Evolutionary conservation across 805 yeast genomes (phyloP).

Genomic region (Hanseniaspora clermontiae): DNA sequence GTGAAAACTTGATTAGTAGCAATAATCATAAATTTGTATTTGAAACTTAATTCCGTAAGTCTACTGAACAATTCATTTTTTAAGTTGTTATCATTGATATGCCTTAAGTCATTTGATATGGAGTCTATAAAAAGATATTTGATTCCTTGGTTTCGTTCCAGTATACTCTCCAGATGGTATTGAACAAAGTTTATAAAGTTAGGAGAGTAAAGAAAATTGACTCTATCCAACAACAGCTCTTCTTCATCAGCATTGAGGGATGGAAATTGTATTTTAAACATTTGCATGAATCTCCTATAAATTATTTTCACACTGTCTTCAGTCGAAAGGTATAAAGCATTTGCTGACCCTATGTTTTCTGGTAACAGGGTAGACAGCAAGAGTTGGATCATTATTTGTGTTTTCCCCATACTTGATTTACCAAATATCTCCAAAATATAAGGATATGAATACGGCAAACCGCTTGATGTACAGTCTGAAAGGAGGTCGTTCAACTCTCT

Average conservation of each 20-base stretch:
- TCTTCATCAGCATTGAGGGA: not conserved
- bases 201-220: conserved; percentile 1
- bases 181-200: conserved; percentile 8
- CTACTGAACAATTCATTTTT: conserved; percentile 2
- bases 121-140: conserved; percentile 8
- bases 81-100: conserved; percentile 4
- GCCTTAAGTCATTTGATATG: conserved; percentile 9
- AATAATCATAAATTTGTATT: conserved; percentile 7
- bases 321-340: conserved; percentile 2
- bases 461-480: not conserved
- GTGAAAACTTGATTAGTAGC: conserved; percentile 10
- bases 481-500: not conserved
- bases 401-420: conserved; percentile 10
- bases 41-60: conserved; percentile 4
- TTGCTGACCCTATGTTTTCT: not conserved
- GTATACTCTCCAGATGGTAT: not conserved
- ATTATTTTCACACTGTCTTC: conserved; percentile 9
- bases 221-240: not conserved
- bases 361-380: not conserved
- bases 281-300: conserved; percentile 9
- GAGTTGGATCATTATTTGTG: conserved; percentile 9
- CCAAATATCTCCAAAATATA: conserved; percentile 9
- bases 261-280: conserved; percentile 2
- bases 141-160: not conserved
- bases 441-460: conserved; percentile 3